Evolutionary conservation across 192 early-diverging fungal genomes (phyloP).

Genomic region (Mortierella alpina): DNA sequence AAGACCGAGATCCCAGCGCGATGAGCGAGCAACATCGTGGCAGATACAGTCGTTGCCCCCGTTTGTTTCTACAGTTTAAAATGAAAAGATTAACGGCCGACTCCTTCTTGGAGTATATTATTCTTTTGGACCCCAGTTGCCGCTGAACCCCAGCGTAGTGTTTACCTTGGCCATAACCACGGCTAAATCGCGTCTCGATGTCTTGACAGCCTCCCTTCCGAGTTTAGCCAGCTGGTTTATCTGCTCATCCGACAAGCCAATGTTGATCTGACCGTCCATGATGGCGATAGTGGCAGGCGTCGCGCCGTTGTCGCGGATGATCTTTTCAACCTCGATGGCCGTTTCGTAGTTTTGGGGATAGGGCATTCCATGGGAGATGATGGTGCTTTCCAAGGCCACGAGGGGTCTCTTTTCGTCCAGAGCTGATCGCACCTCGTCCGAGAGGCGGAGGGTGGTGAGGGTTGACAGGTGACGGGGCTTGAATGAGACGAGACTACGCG

Average conservation of each 20-base stretch:
- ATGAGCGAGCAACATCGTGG: constrained; percentile 91
- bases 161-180: constrained; percentile 74
- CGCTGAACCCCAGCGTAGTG: not conserved
- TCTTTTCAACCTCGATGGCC: constrained; percentile 82
- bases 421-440: constrained; percentile 65
- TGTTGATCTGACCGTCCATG: constrained; percentile 83
- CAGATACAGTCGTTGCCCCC: constrained; percentile 94
- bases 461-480: constrained; percentile 6
- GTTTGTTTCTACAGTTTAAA: constrained; percentile 56
- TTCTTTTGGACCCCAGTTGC: too few relatives aligned
- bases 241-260: constrained; percentile 75
- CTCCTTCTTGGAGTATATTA: not conserved
- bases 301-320: constrained; percentile 77
- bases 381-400: constrained; percentile 94
- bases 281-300: constrained; percentile 93
- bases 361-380: constrained; percentile 97
- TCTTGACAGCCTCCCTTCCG: constrained; percentile 75
- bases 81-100: not conserved
- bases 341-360: constrained; percentile 92
- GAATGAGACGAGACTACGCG: not conserved
- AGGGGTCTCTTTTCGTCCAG: constrained; percentile 74
- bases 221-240: constrained; percentile 72
- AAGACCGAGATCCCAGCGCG: constrained; percentile 89
- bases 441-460: constrained; percentile 26
- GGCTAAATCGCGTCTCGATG: constrained; percentile 87